These are phyloP conservation scores for Saururus chinensis DNA, from an alignment of 164 flowering plant genomes.

Conservation along the genomic window DNA sequence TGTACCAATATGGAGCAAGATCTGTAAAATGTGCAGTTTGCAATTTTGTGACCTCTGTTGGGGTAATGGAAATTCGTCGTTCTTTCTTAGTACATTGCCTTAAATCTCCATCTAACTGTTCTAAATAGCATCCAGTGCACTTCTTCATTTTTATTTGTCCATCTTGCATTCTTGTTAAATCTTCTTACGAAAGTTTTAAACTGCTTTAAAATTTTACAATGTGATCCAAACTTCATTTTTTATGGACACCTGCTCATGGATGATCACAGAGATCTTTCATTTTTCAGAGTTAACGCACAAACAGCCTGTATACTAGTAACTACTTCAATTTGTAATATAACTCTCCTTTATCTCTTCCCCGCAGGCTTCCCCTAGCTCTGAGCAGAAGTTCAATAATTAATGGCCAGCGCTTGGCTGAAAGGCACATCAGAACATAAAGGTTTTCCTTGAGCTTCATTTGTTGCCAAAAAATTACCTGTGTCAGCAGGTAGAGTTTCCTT, in stretches of 20 bases:
- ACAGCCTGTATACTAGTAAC: too few species aligned
- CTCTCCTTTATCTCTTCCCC: not conserved
- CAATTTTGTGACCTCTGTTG: slow-evolving; percentile 78
- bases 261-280: too few species aligned
- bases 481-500: not conserved
- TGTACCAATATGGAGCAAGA: slow-evolving; percentile 91
- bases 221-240: too few species aligned
- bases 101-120: not conserved
- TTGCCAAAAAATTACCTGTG: not conserved
- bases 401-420: not conserved
- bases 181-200: not conserved
- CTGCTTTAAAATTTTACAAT: not conserved
- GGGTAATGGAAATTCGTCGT: slow-evolving; percentile 24
- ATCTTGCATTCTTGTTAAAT: not conserved
- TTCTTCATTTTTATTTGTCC: not conserved
- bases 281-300: too few species aligned
- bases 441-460: slow-evolving; percentile 6
- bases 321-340: not conserved
- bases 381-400: slow-evolving; percentile 58
- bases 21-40: slow-evolving; percentile 94
- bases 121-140: not conserved
- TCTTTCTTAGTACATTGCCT: not conserved
- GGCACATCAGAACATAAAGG: not conserved
- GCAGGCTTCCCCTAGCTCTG: slow-evolving; percentile 71
- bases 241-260: too few species aligned